Conservation (phyloP, 495 filamentous ascomycete genomes). For the Sporormia fimetaria region DNA sequence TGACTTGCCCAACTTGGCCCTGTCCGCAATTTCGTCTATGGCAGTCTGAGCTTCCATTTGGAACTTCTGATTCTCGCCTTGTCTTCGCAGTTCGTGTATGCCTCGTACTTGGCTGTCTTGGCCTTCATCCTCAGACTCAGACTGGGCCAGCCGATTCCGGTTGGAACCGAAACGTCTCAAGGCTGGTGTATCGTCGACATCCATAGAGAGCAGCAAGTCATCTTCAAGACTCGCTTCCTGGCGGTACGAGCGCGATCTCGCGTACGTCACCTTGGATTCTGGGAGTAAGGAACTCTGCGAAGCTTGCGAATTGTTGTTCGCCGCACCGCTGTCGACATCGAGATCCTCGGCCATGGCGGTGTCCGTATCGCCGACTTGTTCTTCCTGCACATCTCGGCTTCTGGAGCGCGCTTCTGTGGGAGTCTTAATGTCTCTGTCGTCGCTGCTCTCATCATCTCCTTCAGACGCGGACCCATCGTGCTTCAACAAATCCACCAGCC, state of each 20-base stretch:
- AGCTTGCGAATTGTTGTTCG: conserved; percentile 12
- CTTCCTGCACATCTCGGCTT: neutral
- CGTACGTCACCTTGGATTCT: conserved; percentile 51
- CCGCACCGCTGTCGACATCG: conserved; percentile 14
- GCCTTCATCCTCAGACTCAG: conserved; percentile 44
- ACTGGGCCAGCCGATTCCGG: neutral
- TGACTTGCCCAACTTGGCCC: conserved; percentile 37
- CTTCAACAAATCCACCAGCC: conserved; percentile 29
- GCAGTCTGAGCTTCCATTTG: conserved; percentile 69
- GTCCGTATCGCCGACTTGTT: neutral
- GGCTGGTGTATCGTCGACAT: conserved; percentile 13
- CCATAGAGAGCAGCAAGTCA: conserved; percentile 19
- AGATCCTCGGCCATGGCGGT: conserved; percentile 8
- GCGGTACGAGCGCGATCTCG: conserved; percentile 49
- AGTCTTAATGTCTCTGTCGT: conserved; percentile 11
- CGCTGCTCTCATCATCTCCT: conserved; percentile 16
- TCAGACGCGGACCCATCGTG: conserved; percentile 17
- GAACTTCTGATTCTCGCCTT: conserved; percentile 75
- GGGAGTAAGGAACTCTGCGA: conserved; percentile 10
- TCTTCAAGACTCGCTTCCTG: conserved; percentile 36
- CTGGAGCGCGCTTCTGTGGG: conserved; percentile 1
- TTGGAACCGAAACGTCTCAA: conserved; percentile 6
- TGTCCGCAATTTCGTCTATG: conserved; percentile 67
- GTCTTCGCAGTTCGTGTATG: conserved; percentile 80
- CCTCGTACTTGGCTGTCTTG: conserved; percentile 49